Evolutionary conservation across 768 basidiomycete genomes (phyloP).

Genomic region (Tulasnella sp.): DNA sequence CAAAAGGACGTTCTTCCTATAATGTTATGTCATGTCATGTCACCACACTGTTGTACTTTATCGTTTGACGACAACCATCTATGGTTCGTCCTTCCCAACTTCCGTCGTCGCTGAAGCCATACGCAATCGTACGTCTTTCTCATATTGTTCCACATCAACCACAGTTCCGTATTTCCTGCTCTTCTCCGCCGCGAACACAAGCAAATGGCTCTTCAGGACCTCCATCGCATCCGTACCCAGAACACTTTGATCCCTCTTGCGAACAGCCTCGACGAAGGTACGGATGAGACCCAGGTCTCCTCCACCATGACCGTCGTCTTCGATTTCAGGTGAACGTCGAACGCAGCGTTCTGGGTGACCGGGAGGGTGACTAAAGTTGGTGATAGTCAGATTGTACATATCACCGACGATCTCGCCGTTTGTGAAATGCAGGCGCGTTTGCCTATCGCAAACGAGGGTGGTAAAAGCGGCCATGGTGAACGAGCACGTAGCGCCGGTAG

Average conservation of each 20-base stretch:
- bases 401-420: constrained; percentile 84
- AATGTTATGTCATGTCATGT: neutral
- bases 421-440: constrained; percentile 72
- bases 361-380: constrained; percentile 42
- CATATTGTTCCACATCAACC: constrained; percentile 58
- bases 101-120: constrained; percentile 5
- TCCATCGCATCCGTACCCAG: constrained; percentile 54
- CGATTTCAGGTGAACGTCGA: constrained; percentile 36
- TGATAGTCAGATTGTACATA: constrained; percentile 62
- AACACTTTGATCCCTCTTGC: constrained; percentile 44
- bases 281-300: constrained; percentile 68
- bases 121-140: constrained; percentile 23
- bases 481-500: constrained; percentile 64
- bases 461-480: constrained; percentile 88
- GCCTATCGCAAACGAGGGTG: constrained; percentile 63
- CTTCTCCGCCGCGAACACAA: constrained; percentile 79
- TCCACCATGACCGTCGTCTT: constrained; percentile 63
- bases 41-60: neutral
- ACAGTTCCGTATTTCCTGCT: constrained; percentile 57
- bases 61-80: neutral
- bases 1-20: constrained; percentile 13
- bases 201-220: constrained; percentile 63
- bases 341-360: constrained; percentile 24
- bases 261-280: constrained; percentile 65
- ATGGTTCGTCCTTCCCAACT: neutral